phyloP scores from a whole-genome alignment of 306 rosid genomes.

The Astragalus membranaceus region DNA sequence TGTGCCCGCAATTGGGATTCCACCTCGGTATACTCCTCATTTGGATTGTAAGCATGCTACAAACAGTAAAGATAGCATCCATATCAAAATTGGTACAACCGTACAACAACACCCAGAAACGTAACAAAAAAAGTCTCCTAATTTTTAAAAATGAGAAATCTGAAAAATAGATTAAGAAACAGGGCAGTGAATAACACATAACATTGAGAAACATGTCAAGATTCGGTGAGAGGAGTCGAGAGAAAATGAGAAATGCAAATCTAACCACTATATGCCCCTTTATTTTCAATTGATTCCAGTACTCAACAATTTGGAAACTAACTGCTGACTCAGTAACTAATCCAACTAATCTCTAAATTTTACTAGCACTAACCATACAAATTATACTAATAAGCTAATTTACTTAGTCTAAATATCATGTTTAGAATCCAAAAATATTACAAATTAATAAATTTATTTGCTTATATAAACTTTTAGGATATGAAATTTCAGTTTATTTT shows the following conservation, averaged over 20 bases:
- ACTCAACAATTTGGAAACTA: background rate
- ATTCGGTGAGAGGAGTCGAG: background rate
- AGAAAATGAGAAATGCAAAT: background rate
- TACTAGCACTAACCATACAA: background rate
- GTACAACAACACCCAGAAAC: background rate
- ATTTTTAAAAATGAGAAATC: background rate
- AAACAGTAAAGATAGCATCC: conserved; percentile 19
- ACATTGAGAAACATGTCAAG: background rate
- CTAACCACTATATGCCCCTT: background rate
- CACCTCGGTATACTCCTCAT: conserved; percentile 79
- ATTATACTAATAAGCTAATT: too few relatives aligned
- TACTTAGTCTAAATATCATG: too few relatives aligned
- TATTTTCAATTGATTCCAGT: background rate
- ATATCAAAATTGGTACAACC: conserved; percentile 6
- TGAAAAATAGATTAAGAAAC: background rate
- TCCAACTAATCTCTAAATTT: background rate
- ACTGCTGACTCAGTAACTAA: background rate
- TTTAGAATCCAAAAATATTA: too few relatives aligned
- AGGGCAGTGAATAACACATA: background rate
- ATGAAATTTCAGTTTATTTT: too few relatives aligned
- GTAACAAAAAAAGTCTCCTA: background rate
- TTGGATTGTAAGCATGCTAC: conserved; percentile 89
- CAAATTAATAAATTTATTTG: too few relatives aligned
- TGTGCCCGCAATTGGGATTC: conserved; percentile 79
- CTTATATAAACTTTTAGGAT: too few relatives aligned